Conservation (phyloP, 2,329 filamentous ascomycete genomes). For the Xylaria sp. region DNA sequence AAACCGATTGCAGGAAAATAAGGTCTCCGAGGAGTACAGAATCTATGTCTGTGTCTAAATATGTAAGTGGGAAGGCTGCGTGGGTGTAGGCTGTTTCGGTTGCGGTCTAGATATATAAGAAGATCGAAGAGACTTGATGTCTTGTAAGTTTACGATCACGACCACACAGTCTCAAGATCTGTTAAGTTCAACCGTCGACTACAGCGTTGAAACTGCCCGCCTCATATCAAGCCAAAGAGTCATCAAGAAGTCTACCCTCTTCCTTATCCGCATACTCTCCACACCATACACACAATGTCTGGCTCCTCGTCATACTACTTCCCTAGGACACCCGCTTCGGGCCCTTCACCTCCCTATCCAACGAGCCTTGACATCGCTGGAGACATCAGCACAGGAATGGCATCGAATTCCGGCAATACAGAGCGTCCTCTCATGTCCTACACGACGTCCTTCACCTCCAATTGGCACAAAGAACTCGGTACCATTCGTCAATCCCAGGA, state of each 20-base stretch:
- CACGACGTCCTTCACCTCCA: slow-evolving; percentile 5
- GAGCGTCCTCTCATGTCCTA: slow-evolving; percentile 19
- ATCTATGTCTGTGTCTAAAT: not conserved
- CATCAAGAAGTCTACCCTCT: too few species aligned
- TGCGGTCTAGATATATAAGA: slow-evolving; percentile 1
- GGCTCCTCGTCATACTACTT: not conserved
- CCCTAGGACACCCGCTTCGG: not conserved
- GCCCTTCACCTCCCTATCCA: not conserved
- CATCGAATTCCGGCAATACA: not conserved
- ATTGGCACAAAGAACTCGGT: slow-evolving; percentile 19
- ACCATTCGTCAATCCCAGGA: not conserved
- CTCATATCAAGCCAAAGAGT: too few species aligned
- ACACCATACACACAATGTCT: too few species aligned
- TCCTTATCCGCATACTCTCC: too few species aligned
- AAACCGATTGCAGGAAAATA: not conserved
- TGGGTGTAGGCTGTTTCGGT: not conserved
- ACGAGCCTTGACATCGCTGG: slow-evolving; percentile 1
- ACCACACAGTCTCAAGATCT: not conserved
- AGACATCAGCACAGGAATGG: not conserved
- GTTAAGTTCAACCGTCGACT: not conserved
- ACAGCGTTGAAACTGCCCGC: too few species aligned
- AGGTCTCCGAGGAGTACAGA: not conserved
- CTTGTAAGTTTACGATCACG: not conserved
- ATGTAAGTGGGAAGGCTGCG: not conserved
- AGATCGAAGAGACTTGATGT: not conserved